These are phyloP conservation scores for Nannochloris sp. DNA, from an alignment of 139 green algal species.

Conservation along the genomic window DNA sequence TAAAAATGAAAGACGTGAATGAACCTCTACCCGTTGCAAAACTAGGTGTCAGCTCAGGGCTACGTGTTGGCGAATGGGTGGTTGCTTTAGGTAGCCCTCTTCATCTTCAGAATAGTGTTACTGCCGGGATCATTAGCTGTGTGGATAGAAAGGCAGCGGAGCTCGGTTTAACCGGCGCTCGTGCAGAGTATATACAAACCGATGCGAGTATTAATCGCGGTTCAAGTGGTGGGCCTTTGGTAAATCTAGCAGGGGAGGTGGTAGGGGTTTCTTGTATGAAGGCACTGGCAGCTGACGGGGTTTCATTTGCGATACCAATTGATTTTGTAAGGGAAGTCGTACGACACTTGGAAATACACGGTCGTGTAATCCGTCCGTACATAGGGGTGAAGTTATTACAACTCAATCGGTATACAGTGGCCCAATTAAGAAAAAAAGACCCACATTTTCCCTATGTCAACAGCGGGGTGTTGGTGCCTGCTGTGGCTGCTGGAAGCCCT, in stretches of 20 bases:
- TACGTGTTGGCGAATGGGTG: slow-evolving; percentile 70
- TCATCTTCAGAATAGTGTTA: slow-evolving; percentile 66
- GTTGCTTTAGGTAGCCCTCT: slow-evolving; percentile 67
- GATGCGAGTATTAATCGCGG: slow-evolving; percentile 50
- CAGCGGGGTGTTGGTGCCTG: slow-evolving; percentile 45
- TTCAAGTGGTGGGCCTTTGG: slow-evolving; percentile 56
- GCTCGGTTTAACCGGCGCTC: slow-evolving; percentile 47
- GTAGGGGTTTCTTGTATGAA: slow-evolving; percentile 64
- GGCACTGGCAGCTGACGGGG: slow-evolving; percentile 57
- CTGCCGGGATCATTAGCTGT: slow-evolving; percentile 54
- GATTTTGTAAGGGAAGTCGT: slow-evolving; percentile 52
- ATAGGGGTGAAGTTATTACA: slow-evolving; percentile 70
- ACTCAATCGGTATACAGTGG: slow-evolving; percentile 31
- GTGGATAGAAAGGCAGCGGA: slow-evolving; percentile 65
- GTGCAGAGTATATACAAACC: slow-evolving; percentile 71
- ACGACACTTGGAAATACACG: slow-evolving; percentile 36
- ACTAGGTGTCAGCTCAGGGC: slow-evolving; percentile 35
- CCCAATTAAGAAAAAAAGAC: slow-evolving; percentile 32
- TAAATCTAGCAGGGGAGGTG: slow-evolving; percentile 62
- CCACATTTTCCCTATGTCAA: slow-evolving; percentile 37
- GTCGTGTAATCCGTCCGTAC: slow-evolving; percentile 58
- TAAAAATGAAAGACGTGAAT: slow-evolving; percentile 46
- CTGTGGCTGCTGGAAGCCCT: slow-evolving; percentile 41
- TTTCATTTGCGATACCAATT: slow-evolving; percentile 73
- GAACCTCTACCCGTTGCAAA: slow-evolving; percentile 33